Percentiles rank a stretch among this genome's conserved stretches.
Evolutionary conservation across 257 asterid genomes (phyloP).

Genomic region (Solanum arcanum): DNA sequence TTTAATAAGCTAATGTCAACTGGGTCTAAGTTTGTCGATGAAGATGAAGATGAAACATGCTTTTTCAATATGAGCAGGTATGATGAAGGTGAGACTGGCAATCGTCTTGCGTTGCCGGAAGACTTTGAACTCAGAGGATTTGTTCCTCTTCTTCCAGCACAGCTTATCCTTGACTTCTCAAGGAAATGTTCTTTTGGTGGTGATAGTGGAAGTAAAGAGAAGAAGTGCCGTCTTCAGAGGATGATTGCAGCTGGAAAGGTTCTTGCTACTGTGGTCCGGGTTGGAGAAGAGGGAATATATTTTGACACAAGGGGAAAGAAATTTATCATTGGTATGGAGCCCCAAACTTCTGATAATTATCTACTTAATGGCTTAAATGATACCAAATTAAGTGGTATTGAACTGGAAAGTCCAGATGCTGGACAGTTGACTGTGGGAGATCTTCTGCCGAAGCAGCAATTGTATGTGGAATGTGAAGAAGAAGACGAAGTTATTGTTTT

Average conservation of each 20-base stretch:
- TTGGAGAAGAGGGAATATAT: constrained; percentile 56
- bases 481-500: constrained; percentile 69
- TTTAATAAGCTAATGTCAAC: constrained; percentile 61
- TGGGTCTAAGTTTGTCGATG: constrained; percentile 41
- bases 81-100: constrained; percentile 69
- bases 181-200: constrained; percentile 56
- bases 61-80: constrained; percentile 83
- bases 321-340: constrained; percentile 58
- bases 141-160: constrained; percentile 82
- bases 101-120: constrained; percentile 74
- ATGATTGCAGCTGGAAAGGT: constrained; percentile 90
- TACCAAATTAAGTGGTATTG: constrained; percentile 10
- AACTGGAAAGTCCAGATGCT: constrained; percentile 17
- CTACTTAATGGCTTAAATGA: constrained; percentile 19
- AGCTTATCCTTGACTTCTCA: constrained; percentile 80
- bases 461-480: constrained; percentile 36
- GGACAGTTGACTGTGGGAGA: constrained; percentile 14
- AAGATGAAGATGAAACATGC: constrained; percentile 78
- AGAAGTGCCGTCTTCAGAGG: constrained; percentile 58
- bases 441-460: constrained; percentile 22
- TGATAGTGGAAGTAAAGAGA: constrained; percentile 53
- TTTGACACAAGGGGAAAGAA: constrained; percentile 52
- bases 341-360: constrained; percentile 44
- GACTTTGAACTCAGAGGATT: constrained; percentile 92
- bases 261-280: constrained; percentile 50